phyloP scores from a whole-genome alignment of 2,329 filamentous ascomycete genomes.

The Cordyceps farinosa region DNA sequence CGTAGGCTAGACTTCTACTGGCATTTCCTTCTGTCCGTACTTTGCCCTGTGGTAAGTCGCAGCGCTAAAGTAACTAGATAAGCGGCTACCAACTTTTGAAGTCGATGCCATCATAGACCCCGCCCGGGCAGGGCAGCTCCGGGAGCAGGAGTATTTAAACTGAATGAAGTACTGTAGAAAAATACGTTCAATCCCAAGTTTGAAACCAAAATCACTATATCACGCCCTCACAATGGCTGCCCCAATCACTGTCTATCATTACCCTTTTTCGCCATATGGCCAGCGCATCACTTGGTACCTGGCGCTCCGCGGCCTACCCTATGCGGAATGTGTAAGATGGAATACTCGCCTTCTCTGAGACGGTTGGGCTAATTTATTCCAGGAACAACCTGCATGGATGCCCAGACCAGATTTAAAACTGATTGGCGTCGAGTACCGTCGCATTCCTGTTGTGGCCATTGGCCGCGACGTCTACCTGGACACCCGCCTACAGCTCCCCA shows the following conservation, averaged over 20 bases:
- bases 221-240: neutral
- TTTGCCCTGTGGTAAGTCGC: no score
- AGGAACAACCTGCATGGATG: constrained; percentile 59
- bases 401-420: constrained; percentile 61
- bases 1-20: no score
- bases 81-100: no score
- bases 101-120: no score
- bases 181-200: no score
- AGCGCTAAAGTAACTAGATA: no score
- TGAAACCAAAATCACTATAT: no score
- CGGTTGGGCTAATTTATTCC: neutral
- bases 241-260: constrained; percentile 61
- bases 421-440: constrained; percentile 63
- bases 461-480: constrained; percentile 67
- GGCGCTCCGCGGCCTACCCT: constrained; percentile 60
- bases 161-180: no score
- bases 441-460: constrained; percentile 65
- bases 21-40: no score
- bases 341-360: neutral
- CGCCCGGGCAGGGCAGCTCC: no score
- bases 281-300: constrained; percentile 65
- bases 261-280: constrained; percentile 62
- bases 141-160: no score
- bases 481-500: constrained; percentile 63
- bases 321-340: constrained; percentile 61